Evolutionary conservation across 2,329 filamentous ascomycete species (phyloP).

Genomic region (Thelonectria olida): DNA sequence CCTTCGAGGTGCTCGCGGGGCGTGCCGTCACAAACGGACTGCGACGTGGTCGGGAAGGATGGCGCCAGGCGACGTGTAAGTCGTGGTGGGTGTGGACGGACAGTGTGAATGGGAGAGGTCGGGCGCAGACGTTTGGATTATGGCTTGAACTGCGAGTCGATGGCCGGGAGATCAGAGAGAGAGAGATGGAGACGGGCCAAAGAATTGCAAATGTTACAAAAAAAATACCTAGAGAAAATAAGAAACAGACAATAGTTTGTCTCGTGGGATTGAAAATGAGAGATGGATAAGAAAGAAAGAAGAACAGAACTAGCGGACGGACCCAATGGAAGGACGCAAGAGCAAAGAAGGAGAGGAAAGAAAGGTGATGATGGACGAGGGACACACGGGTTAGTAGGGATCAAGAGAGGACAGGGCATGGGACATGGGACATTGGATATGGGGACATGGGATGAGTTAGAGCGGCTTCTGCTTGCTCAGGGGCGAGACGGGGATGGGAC

Average conservation of each 20-base stretch:
- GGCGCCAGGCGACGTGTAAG: conserved; percentile 26
- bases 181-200: not conserved
- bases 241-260: not conserved
- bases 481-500: conserved; percentile 27
- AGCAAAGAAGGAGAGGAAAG: conserved; percentile 27
- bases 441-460: conserved; percentile 17
- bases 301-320: conserved; percentile 22
- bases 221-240: not conserved
- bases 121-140: not conserved
- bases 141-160: not conserved
- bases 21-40: conserved; percentile 11
- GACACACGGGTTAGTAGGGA: conserved; percentile 24
- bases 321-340: conserved; percentile 19
- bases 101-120: not conserved
- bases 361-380: conserved; percentile 33
- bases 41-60: conserved; percentile 13
- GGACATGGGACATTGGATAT: conserved; percentile 20
- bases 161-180: conserved; percentile 6
- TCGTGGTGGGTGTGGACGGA: conserved; percentile 1
- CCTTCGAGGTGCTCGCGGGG: conserved; percentile 16
- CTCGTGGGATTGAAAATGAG: not conserved
- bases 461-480: conserved; percentile 22
- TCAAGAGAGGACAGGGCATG: conserved; percentile 10
- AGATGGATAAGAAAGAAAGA: conserved; percentile 15
- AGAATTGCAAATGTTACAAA: not conserved